These are phyloP conservation scores for Suillus placidus DNA, from an alignment of 768 basidiomycete genomes.

Conservation along the genomic window DNA sequence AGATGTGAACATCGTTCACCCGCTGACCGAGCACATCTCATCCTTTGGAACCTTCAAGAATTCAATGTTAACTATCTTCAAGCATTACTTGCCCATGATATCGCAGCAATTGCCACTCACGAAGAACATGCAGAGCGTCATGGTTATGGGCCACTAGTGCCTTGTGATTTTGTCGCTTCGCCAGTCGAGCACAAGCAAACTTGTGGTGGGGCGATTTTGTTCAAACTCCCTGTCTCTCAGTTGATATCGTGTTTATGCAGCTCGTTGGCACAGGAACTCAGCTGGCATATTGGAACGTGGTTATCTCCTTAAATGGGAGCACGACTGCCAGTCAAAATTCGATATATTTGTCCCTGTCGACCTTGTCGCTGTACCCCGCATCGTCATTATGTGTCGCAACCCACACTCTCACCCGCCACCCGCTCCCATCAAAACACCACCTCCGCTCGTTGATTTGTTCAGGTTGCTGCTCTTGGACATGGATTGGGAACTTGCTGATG, in stretches of 20 bases:
- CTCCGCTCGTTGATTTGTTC: background rate
- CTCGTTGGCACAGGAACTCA: background rate
- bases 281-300: background rate
- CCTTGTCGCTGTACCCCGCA: background rate
- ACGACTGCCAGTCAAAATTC: background rate
- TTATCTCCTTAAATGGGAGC: background rate
- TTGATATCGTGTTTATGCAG: background rate
- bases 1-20: background rate
- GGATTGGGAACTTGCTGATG: background rate
- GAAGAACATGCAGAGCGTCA: background rate
- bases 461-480: background rate
- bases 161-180: background rate
- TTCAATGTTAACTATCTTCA: background rate
- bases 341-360: background rate
- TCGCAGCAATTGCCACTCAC: background rate
- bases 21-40: background rate
- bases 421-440: background rate
- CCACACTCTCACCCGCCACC: slow-evolving; percentile 29
- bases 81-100: background rate
- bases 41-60: background rate
- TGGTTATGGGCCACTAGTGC: background rate
- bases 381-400: background rate
- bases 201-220: background rate
- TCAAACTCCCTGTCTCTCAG: background rate
- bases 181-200: background rate